These are phyloP conservation scores for Torulaspora globosa DNA, from an alignment of 1,139 yeast genomes.

Conservation along the genomic window DNA sequence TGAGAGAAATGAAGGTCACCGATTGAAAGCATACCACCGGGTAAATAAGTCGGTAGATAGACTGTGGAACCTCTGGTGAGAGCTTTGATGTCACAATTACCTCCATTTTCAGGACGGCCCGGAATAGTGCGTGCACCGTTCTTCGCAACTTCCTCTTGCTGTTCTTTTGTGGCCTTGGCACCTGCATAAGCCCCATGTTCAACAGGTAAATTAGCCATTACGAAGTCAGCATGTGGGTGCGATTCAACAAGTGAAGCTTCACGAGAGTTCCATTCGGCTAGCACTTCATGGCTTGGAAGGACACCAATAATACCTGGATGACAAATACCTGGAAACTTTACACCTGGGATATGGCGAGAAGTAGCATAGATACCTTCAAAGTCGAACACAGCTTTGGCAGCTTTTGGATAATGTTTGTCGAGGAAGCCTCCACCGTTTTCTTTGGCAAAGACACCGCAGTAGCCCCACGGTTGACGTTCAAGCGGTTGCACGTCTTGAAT, in stretches of 20 bases:
- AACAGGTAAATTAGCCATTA: no score
- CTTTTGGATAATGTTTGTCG: slow-evolving; percentile 1
- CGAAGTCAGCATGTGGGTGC: no score
- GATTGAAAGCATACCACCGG: slow-evolving; percentile 1
- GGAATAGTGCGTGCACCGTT: background rate
- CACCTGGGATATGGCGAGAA: slow-evolving; percentile 1
- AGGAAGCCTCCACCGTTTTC: background rate
- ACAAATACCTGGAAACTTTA: background rate
- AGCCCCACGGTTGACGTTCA: background rate
- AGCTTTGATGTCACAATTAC: background rate
- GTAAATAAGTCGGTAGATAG: background rate
- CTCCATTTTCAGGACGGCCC: background rate
- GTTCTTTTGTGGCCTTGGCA: no score
- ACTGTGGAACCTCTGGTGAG: background rate
- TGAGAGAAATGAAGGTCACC: background rate
- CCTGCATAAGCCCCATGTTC: no score
- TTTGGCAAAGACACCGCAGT: slow-evolving; percentile 1
- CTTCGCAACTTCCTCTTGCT: no score
- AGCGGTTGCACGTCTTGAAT: background rate
- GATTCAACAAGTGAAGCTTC: background rate
- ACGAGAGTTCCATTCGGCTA: background rate
- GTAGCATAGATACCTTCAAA: slow-evolving; percentile 1
- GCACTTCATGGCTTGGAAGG: slow-evolving; percentile 1
- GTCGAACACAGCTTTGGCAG: background rate
- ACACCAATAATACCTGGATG: slow-evolving; percentile 1